Evolutionary conservation across 495 filamentous ascomycete genomes (phyloP), one percentile per base, ranked within the genome.

Genomic region (Penicillium paradoxum): DNA sequence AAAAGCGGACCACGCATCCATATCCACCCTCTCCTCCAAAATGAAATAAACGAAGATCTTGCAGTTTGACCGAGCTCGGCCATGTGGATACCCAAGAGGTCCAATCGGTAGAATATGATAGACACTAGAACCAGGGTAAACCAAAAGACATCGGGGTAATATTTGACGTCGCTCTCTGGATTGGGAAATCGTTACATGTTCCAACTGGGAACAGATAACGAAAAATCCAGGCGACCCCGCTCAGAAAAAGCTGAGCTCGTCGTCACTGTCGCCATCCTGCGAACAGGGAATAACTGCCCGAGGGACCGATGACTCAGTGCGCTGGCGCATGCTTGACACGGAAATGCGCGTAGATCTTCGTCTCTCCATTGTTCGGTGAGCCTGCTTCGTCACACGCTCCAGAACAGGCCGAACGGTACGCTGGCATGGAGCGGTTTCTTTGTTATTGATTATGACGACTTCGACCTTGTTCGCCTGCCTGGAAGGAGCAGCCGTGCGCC

Each of bases 161-260:
- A 15, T 10, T 19, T 19, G 15, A 38, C 17, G 18, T 47, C 27
- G 49, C 45, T 18, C 11, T 6, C 30, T 25, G 32, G 25, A n/a
- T 14, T 17, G 15, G 32, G 15, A 41, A 41, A 19, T 19, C 40
- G 25, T 14, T 4, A 32, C 15, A 3, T 8, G 36, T 19, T 36
- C 21, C 37, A 41, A 29, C 3, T 33, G 22, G 17, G 27, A 39
- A 9, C 7, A 33, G n/a, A 40, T 29, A 3, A 51, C 44, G 40
- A 54, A 22, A 34, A 7, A 7, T 18, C 36, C 22, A 45, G 30
- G 25, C 9, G 37, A 17, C 19, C 45, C 41, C 36, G 25, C 29
- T 70, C 47, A 73, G 3, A 75, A 40, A 57, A 75, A 75, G 53
- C 72, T 74, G 17, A 77, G 60, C 56, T 76, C 73, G 40, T 77